Evolutionary conservation across 805 yeast species (phyloP), one percentile per base, ranked within the genome.

Genomic region (Yarrowia porcina): DNA sequence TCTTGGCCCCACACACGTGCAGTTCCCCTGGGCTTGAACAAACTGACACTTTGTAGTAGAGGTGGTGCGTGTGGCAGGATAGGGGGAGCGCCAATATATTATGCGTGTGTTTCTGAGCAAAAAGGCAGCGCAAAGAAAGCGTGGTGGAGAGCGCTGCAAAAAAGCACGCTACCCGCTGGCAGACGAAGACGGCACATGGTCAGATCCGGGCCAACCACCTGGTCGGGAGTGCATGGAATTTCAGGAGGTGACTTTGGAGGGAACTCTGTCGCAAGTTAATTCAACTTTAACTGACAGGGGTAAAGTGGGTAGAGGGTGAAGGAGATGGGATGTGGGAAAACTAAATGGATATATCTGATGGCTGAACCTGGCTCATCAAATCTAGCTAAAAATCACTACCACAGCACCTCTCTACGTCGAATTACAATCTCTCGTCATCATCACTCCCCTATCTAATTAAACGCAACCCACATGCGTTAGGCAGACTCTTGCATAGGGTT

Each of bases 391-490:
- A 36, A 17, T 17, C 39, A 17, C 10, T 5, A 6, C 5, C 3
- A 8, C 4, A 36, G 3, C 39, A 9, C 21, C 9, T 18, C 21
- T 18, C 13, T 2, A 36, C 21, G 13, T 9, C 17, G 20, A n/a
- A 9, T 13, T 5, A n/a, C 38, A 1, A 2, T 4, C 20, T n/a
- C 15, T n/a, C 8, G 20, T 18, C 38, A 7, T 8, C 38, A 18
- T 10, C 41, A 10, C 41, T 18, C 56, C 56, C 56, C 56, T 49
- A 49, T 49, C 56, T 49, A 49, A 49, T 49, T 49, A 21, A 49
- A 49, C 56, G 38, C 54, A 36, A 33, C 39, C 4, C 39, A 32
- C 56, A 49, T 49, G 39, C 21, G 15, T 49, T 49, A 49, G 39
- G 56, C 56, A 21, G 15, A 21, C 20, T 13, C 17, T 8, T 49